phyloP scores from a whole-genome alignment of 768 basidiomycete genomes.

The Rhizopogon salebrosus region DNA sequence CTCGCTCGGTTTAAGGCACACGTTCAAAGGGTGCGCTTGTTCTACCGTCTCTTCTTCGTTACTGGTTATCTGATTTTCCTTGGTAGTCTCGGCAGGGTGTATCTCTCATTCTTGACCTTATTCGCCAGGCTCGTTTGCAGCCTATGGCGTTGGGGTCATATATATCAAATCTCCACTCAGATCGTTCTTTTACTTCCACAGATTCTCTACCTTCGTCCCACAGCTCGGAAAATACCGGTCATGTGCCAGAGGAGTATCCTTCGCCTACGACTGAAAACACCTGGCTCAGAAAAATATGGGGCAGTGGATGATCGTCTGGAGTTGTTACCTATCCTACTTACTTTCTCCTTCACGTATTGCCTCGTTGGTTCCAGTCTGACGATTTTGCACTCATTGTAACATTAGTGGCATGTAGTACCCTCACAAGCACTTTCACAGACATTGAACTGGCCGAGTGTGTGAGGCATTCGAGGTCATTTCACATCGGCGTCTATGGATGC shows the following conservation, averaged over 20 bases:
- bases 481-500: conserved; percentile 4
- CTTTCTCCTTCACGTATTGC: conserved; percentile 9
- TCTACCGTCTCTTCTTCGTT: not conserved
- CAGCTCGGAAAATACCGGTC: conserved; percentile 6
- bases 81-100: conserved; percentile 85
- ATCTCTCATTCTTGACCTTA: conserved; percentile 68
- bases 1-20: conserved; percentile 82
- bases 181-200: conserved; percentile 23
- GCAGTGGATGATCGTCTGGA: conserved; percentile 12
- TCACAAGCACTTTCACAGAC: conserved; percentile 3
- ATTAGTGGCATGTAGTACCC: conserved; percentile 25
- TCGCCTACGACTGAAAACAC: conserved; percentile 6
- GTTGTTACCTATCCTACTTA: conserved; percentile 15
- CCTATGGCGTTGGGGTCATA: conserved; percentile 41
- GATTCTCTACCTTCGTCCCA: conserved; percentile 14
- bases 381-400: conserved; percentile 22
- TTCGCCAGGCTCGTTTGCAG: conserved; percentile 71
- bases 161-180: conserved; percentile 28
- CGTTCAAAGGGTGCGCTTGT: conserved; percentile 66
- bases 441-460: conserved; percentile 2
- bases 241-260: conserved; percentile 14
- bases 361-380: conserved; percentile 7
- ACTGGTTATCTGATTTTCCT: conserved; percentile 6
- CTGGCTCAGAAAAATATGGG: conserved; percentile 25
- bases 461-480: conserved; percentile 5